Evolutionary conservation across 768 basidiomycete genomes (phyloP).

Genomic region (Phanerodontia chrysosporium): DNA sequence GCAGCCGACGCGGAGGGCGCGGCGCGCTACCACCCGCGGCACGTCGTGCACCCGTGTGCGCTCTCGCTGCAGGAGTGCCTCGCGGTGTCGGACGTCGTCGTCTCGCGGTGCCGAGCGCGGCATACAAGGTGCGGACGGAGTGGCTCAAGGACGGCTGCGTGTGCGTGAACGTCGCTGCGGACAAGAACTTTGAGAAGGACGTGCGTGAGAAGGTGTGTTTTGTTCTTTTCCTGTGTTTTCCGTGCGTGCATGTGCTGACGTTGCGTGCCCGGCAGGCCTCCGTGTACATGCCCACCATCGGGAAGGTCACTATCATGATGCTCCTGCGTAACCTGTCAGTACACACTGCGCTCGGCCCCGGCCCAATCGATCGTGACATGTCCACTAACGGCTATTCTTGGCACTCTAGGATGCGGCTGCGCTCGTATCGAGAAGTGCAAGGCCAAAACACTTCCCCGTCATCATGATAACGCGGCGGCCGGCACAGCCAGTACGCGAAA

Average conservation of each 20-base stretch:
- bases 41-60: slow-evolving; percentile 69
- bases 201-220: slow-evolving; percentile 79
- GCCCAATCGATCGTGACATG: background rate
- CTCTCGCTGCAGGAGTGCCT: slow-evolving; percentile 78
- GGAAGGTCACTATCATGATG: slow-evolving; percentile 97
- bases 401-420: slow-evolving; percentile 11
- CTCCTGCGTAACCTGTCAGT: slow-evolving; percentile 91
- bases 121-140: slow-evolving; percentile 86
- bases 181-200: slow-evolving; percentile 95
- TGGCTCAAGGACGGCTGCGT: slow-evolving; percentile 92
- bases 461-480: slow-evolving; percentile 1
- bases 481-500: background rate
- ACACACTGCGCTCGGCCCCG: background rate
- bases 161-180: slow-evolving; percentile 88
- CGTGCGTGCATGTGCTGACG: background rate
- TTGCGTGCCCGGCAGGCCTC: slow-evolving; percentile 57
- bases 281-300: slow-evolving; percentile 93
- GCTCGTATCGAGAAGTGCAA: slow-evolving; percentile 7
- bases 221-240: slow-evolving; percentile 34
- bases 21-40: slow-evolving; percentile 71
- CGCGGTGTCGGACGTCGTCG: slow-evolving; percentile 84
- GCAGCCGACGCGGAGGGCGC: slow-evolving; percentile 30
- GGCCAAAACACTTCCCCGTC: background rate
- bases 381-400: background rate
- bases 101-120: slow-evolving; percentile 87